Conservation (phyloP, 768 basidiomycete genomes). For the Mycena metata region DNA sequence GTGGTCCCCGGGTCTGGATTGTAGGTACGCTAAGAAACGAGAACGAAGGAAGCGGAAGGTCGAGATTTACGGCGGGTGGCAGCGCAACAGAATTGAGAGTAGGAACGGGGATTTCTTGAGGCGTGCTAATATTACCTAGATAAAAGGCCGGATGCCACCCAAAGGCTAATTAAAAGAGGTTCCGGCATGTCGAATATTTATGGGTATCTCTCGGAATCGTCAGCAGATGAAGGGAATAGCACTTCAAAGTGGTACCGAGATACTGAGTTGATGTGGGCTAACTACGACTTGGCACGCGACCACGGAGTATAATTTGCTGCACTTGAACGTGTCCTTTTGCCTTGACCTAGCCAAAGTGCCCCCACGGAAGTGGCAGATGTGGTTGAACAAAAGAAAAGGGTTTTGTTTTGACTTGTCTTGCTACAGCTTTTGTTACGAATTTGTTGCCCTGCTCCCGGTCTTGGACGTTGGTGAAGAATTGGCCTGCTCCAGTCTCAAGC, state of each 20-base stretch:
- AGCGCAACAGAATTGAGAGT: too few species aligned
- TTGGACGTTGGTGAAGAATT: conserved; percentile 24
- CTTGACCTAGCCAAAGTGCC: too few species aligned
- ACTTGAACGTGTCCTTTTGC: not conserved
- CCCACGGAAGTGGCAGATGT: not conserved
- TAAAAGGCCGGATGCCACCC: not conserved
- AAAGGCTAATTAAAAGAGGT: not conserved
- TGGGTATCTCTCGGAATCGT: conserved; percentile 12
- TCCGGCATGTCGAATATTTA: not conserved
- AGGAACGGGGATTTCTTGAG: too few species aligned
- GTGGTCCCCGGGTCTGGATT: not conserved
- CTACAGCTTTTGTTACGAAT: conserved; percentile 14
- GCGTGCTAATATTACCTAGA: too few species aligned
- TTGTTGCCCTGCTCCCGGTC: conserved; percentile 12
- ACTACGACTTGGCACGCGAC: conserved; percentile 19
- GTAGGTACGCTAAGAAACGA: not conserved
- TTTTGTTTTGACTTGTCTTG: conserved; percentile 21
- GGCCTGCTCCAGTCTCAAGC: conserved; percentile 23
- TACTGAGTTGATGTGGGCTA: conserved; percentile 10
- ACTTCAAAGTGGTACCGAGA: not conserved
- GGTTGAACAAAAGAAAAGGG: not conserved
- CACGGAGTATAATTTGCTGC: not conserved
- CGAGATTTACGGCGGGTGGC: not conserved
- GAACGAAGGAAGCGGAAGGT: not conserved
- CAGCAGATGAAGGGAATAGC: not conserved